Evolutionary conservation across 2,329 filamentous ascomycete genomes (phyloP).

Genomic region (Peltaster fructicola): DNA sequence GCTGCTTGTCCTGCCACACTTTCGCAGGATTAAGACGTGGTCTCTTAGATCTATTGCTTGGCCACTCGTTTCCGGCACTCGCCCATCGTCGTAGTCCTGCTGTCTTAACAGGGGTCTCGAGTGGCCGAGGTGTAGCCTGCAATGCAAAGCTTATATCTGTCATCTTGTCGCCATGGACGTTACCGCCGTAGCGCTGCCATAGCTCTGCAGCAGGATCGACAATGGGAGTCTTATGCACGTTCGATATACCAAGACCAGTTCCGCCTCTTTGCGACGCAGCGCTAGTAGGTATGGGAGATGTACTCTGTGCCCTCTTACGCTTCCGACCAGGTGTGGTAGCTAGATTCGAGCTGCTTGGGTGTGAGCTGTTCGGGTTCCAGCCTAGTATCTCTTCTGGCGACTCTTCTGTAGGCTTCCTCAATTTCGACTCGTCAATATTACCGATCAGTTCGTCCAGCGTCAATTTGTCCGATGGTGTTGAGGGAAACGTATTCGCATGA

Average conservation of each 20-base stretch:
- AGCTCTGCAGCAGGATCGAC: conserved; percentile 30
- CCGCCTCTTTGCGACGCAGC: too few relatives aligned
- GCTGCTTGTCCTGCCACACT: conserved; percentile 20
- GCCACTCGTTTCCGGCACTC: conserved; percentile 33
- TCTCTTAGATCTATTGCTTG: conserved; percentile 22
- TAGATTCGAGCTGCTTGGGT: conserved; percentile 21
- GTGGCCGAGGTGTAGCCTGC: conserved; percentile 29
- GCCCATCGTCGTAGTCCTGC: conserved; percentile 32
- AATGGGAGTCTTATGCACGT: conserved; percentile 23
- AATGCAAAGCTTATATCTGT: conserved; percentile 27
- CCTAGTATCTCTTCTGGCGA: conserved; percentile 44
- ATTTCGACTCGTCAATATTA: conserved; percentile 37
- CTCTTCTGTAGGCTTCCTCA: conserved; percentile 27
- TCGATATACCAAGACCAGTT: too few relatives aligned
- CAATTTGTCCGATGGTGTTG: conserved; percentile 40
- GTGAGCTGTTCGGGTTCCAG: conserved; percentile 36
- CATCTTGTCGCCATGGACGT: conserved; percentile 23
- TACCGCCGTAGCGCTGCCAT: conserved; percentile 27
- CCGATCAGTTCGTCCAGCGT: conserved; percentile 44
- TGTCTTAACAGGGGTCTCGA: conserved; percentile 26
- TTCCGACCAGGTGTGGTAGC: conserved; percentile 26
- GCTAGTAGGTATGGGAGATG: conserved; percentile 19
- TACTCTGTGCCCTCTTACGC: conserved; percentile 29
- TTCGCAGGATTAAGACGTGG: conserved; percentile 18
- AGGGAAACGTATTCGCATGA: conserved; percentile 27